Percentiles rank a stretch among this genome's conserved stretches.
phyloP scores from a whole-genome alignment of 495 filamentous ascomycete genomes.

The Penicillium malachiteum region DNA sequence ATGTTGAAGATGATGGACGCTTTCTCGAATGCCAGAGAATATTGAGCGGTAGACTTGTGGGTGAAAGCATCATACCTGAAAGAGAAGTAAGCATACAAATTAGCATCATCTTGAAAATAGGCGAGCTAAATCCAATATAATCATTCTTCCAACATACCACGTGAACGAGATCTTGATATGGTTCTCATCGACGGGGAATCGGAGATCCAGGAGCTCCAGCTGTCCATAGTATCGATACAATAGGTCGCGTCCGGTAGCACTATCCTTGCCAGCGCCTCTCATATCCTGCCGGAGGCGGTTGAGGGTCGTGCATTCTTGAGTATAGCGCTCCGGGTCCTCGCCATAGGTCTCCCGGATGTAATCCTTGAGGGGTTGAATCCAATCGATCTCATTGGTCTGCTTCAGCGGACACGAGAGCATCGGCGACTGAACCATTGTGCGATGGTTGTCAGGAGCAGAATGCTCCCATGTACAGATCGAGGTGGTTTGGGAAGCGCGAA shows the following conservation, averaged over 20 bases:
- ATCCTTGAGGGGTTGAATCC: conserved; percentile 86
- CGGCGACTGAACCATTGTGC: conserved; percentile 72
- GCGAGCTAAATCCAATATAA: too few species aligned
- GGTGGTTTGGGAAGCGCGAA: conserved; percentile 8
- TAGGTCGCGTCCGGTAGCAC: conserved; percentile 87
- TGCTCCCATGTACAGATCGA: conserved; percentile 39
- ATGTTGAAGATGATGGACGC: conserved; percentile 99
- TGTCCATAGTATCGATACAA: conserved; percentile 98
- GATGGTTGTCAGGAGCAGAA: conserved; percentile 33
- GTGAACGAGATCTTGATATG: conserved; percentile 99
- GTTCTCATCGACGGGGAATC: conserved; percentile 97
- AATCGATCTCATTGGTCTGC: conserved; percentile 99
- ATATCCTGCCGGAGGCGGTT: conserved; percentile 98
- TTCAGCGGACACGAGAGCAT: conserved; percentile 94
- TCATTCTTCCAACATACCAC: conserved; percentile 58
- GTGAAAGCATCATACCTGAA: conserved; percentile 96
- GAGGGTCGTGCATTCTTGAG: conserved; percentile 90
- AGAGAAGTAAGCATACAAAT: too few species aligned
- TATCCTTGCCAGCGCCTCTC: conserved; percentile 96
- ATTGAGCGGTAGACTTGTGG: conserved; percentile 91
- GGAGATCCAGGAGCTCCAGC: conserved; percentile 87
- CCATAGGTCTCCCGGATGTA: conserved; percentile 94
- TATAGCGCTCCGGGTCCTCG: conserved; percentile 92
- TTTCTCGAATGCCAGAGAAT: conserved; percentile 96
- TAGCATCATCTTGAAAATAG: too few species aligned